A percentile compares a stretch with the other conserved stretches of the same genome.
Conservation (phyloP, 139 green algal genomes). For the Spirogloea muscicola region DNA sequence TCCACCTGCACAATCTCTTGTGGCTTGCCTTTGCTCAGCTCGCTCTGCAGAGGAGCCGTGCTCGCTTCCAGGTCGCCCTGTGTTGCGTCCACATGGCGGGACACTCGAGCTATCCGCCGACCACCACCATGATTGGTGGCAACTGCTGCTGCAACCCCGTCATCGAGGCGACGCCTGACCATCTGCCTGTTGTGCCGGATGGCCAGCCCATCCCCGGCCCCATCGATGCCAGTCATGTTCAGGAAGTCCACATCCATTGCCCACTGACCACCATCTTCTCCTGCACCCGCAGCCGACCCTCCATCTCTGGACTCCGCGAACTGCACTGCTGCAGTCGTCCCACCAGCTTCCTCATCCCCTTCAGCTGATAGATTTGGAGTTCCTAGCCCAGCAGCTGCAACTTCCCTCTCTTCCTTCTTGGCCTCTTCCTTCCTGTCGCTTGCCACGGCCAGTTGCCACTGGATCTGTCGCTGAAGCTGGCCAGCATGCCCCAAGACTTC, state of each 20-base stretch:
- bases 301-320: background rate
- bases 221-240: too few relatives aligned
- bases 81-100: too few relatives aligned
- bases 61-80: too few relatives aligned
- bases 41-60: too few relatives aligned
- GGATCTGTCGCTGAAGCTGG: conserved; percentile 8
- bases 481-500: conserved; percentile 31
- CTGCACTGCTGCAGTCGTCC: background rate
- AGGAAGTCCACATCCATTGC: background rate
- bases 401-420: conserved; percentile 9
- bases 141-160: background rate
- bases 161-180: background rate
- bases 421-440: conserved; percentile 13
- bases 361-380: too few relatives aligned
- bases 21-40: conserved; percentile 22
- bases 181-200: background rate
- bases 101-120: too few relatives aligned
- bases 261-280: background rate
- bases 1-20: conserved; percentile 5
- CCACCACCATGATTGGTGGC: background rate
- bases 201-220: background rate
- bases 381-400: too few relatives aligned
- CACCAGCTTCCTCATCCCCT: background rate
- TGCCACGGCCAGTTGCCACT: conserved; percentile 32
- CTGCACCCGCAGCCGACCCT: conserved; percentile 3